These are phyloP conservation scores for Avena eriantha DNA, from an alignment of 176 grass and related monocot genomes.

Conservation along the genomic window DNA sequence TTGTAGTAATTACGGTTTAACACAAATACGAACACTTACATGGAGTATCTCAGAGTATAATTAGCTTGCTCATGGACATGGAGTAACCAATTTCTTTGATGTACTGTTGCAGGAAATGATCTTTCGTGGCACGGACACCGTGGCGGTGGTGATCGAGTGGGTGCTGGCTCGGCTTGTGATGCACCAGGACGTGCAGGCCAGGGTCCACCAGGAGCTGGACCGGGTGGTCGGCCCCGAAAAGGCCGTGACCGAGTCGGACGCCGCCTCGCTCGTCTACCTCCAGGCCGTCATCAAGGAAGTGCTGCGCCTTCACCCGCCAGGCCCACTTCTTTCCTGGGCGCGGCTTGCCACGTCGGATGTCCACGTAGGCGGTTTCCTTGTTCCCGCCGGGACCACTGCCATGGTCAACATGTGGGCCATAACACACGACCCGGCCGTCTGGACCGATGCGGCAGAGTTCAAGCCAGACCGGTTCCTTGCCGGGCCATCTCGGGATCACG, in stretches of 20 bases:
- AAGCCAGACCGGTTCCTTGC: constrained; percentile 53
- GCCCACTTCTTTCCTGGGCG: constrained; percentile 83
- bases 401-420: constrained; percentile 99
- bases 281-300: constrained; percentile 74
- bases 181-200: constrained; percentile 68
- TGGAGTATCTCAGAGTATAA: too few relatives aligned
- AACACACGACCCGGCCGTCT: constrained; percentile 57
- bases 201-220: constrained; percentile 71
- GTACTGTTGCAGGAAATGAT: constrained; percentile 72
- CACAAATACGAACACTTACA: neutral
- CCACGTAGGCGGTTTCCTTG: constrained; percentile 36
- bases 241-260: constrained; percentile 45
- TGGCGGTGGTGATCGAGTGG: constrained; percentile 86
- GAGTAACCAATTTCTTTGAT: neutral
- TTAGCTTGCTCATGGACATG: neutral
- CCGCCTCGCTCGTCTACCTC: constrained; percentile 52
- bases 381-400: constrained; percentile 70
- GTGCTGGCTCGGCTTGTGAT: constrained; percentile 61
- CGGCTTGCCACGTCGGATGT: constrained; percentile 71
- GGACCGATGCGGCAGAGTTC: constrained; percentile 54
- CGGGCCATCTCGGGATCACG: neutral
- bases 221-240: constrained; percentile 46
- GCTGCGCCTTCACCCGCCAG: constrained; percentile 79
- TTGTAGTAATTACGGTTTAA: neutral
- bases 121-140: constrained; percentile 88